A percentile compares a stretch with the other conserved stretches of the same genome.
Conservation (phyloP, 805 yeast species). For the Wickerhamiella sergipiensis region DNA sequence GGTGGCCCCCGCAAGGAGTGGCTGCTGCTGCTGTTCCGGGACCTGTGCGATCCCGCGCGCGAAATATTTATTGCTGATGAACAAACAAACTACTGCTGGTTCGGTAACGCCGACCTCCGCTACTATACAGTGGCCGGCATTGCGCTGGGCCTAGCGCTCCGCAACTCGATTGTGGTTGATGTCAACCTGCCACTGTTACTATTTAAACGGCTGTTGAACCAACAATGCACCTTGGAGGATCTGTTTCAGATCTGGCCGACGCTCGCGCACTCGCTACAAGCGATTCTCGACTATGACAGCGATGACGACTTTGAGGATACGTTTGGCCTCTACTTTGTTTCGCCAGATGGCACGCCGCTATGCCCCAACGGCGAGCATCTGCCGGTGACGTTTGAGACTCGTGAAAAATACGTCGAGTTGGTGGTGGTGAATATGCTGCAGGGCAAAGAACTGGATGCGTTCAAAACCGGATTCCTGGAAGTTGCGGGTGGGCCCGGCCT, state of each 20-base stretch:
- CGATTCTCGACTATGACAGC: conserved; percentile 32
- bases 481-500: conserved; percentile 75
- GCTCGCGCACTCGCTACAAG: conserved; percentile 38
- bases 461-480: conserved; percentile 54
- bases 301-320: conserved; percentile 33
- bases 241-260: conserved; percentile 56
- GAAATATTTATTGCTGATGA: conserved; percentile 56
- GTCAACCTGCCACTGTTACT: conserved; percentile 61
- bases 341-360: conserved; percentile 46
- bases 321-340: conserved; percentile 50
- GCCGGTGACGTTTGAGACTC: conserved; percentile 45
- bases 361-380: conserved; percentile 42
- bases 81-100: conserved; percentile 68
- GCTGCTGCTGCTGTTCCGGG: conserved; percentile 64
- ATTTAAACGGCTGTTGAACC: conserved; percentile 56
- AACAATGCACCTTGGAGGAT: conserved; percentile 47
- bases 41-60: conserved; percentile 52
- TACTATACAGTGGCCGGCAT: conserved; percentile 69
- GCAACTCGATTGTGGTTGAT: conserved; percentile 78
- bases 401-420: conserved; percentile 43
- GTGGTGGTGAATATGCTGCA: conserved; percentile 51
- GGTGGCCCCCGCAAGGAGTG: conserved; percentile 93
- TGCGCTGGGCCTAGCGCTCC: conserved; percentile 77
- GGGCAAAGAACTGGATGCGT: conserved; percentile 37
- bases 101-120: conserved; percentile 24